Evolutionary conservation across 2,329 filamentous ascomycete species (phyloP), one percentile per base, ranked within the genome.

Genomic region (Apiospora arundinis): DNA sequence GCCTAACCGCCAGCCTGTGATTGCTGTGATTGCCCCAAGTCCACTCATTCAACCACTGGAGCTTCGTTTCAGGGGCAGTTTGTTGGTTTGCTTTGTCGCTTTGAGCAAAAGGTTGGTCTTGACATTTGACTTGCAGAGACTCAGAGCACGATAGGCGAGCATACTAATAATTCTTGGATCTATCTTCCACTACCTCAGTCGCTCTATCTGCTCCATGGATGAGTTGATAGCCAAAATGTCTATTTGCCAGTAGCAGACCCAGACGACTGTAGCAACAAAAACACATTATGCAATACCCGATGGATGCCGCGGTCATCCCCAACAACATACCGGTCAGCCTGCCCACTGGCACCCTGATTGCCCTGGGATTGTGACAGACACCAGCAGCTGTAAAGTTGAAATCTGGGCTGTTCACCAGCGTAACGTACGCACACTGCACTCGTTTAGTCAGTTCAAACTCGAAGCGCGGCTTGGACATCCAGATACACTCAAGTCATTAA

Each of bases 1-100:
- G 56, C 56, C 56, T 63, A 63, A 40, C 56, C 56, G 56, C 56
- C 56, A n/a, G 56, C 56, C 56, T 21, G 56, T 63, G 56, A 63
- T 63, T 32, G 32, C 32, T 4, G 32, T 32, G 32, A 63, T 63
- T 63, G 56, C 56, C 56, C 56, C 56, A 63, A 63, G 56, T 63
- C 56, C 56, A 63, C 32, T 63, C 56, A 6, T 4, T 63, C 32
- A 63, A 37, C 9, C 28, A 11, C 52, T 37, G 32, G 21, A 21
- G 40, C 9, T 14, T 16, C 12, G 56, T n/a, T 37, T 37, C 28
- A 63, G 56, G 56, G 56, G 32, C 56, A 63, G 4, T 11, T 42
- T 42, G 40, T 11, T 63, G 56, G 32, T 32, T 32, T 32, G 32
- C 3, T 63, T 63, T 63, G 56, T 63, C 56, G 37, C 32, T n/a